Conservation (phyloP, 1,284 basidiomycete genomes). For the Omphalotus olearius region DNA sequence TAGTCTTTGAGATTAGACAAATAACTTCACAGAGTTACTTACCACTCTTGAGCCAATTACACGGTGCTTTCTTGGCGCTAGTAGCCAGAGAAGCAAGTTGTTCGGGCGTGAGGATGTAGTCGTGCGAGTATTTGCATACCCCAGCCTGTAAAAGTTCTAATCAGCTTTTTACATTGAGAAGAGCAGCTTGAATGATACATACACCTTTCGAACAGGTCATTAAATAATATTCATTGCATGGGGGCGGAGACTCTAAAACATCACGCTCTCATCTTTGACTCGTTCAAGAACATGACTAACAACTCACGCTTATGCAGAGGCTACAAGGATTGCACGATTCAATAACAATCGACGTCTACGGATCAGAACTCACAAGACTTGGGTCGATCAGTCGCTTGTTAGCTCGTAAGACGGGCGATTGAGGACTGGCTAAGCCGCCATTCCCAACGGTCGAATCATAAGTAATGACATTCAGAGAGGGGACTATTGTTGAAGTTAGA, state of each 20-base stretch:
- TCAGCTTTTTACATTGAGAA: conserved; percentile 10
- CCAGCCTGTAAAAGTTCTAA: conserved; percentile 40
- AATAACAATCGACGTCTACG: neutral
- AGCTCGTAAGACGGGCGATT: conserved; percentile 38
- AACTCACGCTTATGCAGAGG: conserved; percentile 49
- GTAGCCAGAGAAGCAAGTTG: conserved; percentile 60
- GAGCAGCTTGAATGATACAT: conserved; percentile 20
- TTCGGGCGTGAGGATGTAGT: conserved; percentile 64
- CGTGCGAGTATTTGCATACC: conserved; percentile 76
- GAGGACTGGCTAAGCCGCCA: conserved; percentile 53
- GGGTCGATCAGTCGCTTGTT: conserved; percentile 47
- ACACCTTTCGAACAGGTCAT: conserved; percentile 78
- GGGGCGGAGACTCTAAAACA: conserved; percentile 60
- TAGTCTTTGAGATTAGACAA: conserved; percentile 1
- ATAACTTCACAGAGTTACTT: conserved; percentile 11
- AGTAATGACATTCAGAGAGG: conserved; percentile 37
- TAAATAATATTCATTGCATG: conserved; percentile 77
- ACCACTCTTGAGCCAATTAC: conserved; percentile 77
- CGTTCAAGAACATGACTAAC: neutral
- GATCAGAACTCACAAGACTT: conserved; percentile 36
- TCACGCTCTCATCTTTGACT: too few relatives aligned
- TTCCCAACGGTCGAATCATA: conserved; percentile 35
- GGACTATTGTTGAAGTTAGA: conserved; percentile 33
- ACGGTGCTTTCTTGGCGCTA: conserved; percentile 78
- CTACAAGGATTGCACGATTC: conserved; percentile 21